Base-by-base conservation (phyloP, 2,329 filamentous ascomycete genomes). In the Aphanoascus verrucosus region DNA sequence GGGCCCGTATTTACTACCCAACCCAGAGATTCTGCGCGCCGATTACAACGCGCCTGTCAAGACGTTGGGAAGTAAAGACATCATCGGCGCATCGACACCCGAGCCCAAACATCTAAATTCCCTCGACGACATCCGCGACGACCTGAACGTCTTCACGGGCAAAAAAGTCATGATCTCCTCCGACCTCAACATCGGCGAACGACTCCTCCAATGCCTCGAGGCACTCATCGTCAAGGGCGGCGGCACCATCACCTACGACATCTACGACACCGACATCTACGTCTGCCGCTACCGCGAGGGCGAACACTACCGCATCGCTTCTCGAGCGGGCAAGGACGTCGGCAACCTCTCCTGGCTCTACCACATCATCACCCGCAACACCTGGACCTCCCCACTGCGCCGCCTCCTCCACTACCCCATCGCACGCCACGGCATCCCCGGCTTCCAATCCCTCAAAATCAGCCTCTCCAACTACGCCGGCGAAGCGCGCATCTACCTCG, bases 381-480 rank as follows among this genome's bases (percentile, higher is more conserved):
- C 82, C 57, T 98, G 90, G 87, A 91, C 87, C 1, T 90, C 86
- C 11, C 91, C 93, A 0, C 74, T 89, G 55, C 81, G 82, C 42
- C 83, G 88, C 48, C 76, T 97, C 31, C 75, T 98, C 20, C 93
- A 98, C 65, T 98, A 98, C 60, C 93, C 93, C 0, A 66, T 94
- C 12, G 86, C 90, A 4, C 80, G 79, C 45, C 67, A 83, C 7
- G 87, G 88, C 1, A 82, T 98, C 35, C 81, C 84, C 0, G 90
- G 88, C 0, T 96, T 98, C 64, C 69, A 85, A 55, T 75, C 78
- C 6, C 76, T 86, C 67, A 81, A 78, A 49, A 93, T 98, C 63
- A 95, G 89, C 54, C 77, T 98, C 5, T 97, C 93, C 5, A 98
- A 97, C 68, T 98, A 98, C 65, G 88, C 88, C 44, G 93, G 93